Base-by-base conservation (phyloP, 768 basidiomycete species). In the Megacollybia marginata region DNA sequence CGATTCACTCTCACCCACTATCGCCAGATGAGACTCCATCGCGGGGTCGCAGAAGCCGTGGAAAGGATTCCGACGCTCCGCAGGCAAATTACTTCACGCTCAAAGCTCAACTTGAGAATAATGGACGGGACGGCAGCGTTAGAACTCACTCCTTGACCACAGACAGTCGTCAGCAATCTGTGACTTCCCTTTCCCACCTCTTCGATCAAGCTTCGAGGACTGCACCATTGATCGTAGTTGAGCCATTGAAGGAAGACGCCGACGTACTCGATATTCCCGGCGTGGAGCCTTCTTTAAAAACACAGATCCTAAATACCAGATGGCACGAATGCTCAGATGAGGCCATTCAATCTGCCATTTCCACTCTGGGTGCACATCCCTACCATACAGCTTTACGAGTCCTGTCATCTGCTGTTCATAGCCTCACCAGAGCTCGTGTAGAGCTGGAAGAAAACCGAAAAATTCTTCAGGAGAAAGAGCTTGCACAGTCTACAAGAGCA, bases 311-410 rank as follows among this genome's bases (percentile, higher is more conserved):
- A 15, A 68, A 74, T 2, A 85, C 80, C 9, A 76, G 71, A 59
- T 92, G 89, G 88, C 88, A 92, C 59, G 76, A 80, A 19, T 82
- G 80, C 56, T 81, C 86, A 2, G 87, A 92, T 62, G 79, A 86
- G 45, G 83, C 76, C 2, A 84, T 92, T 40, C 80, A 84, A 52
- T 67, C 72, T 13, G 74, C 79, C 4, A 76, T 90, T 19, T 75
- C 85, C 0, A 66, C 65, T 16, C 63, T 85, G 12, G 59, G 68
- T 48, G 52, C 57, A 23, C 75, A 82, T 57, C 81, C 86, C 1
- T 87, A 86, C 55, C 82, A 87, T 54, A 69, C 80, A 1, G 76
- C 83, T 2, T 58, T 92, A 13, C 80, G 89, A 18, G 72, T 82
- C 5, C 66, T 92, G 15, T 90, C 89, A 0, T 76, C 79, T 1